phyloP scores from a whole-genome alignment of 768 basidiomycete species.

The Piloderma croceum region DNA sequence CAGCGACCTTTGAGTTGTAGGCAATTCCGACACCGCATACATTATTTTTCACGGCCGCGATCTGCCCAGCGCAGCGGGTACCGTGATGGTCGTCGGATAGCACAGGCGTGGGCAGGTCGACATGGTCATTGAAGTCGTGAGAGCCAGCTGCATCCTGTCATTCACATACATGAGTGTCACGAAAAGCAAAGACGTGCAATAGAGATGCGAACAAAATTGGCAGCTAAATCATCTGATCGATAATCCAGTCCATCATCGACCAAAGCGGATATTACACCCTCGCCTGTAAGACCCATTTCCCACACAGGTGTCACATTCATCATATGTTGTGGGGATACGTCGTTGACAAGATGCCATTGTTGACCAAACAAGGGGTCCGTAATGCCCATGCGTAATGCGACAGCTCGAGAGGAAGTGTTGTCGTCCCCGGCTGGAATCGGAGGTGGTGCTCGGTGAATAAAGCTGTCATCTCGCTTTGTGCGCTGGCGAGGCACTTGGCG shows the following conservation, averaged over 20 bases:
- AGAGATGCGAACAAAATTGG: constrained; percentile 76
- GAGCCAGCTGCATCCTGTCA: constrained; percentile 78
- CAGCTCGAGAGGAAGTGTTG: constrained; percentile 35
- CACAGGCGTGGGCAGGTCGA: constrained; percentile 77
- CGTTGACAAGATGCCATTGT: constrained; percentile 97
- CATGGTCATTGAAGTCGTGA: constrained; percentile 95
- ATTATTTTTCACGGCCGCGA: constrained; percentile 88
- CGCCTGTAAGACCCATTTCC: constrained; percentile 86
- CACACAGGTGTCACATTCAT: constrained; percentile 94
- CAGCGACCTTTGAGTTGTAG: constrained; percentile 86
- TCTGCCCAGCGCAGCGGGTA: constrained; percentile 95
- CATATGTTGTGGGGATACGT: constrained; percentile 69
- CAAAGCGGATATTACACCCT: constrained; percentile 79
- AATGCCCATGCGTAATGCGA: constrained; percentile 61
- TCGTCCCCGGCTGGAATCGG: constrained; percentile 32
- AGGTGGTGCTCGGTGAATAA: constrained; percentile 48
- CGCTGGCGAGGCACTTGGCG: constrained; percentile 65
- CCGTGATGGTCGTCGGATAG: constrained; percentile 93
- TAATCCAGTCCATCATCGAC: constrained; percentile 97
- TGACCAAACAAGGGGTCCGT: constrained; percentile 73
- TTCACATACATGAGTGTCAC: too few relatives aligned
- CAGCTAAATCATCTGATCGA: constrained; percentile 76
- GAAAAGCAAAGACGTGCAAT: too few relatives aligned
- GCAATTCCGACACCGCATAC: constrained; percentile 95
- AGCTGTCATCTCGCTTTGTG: constrained; percentile 43